These are phyloP conservation scores for Leishmania tropica DNA, from an alignment of 208 protist species.

Conservation along the genomic window DNA sequence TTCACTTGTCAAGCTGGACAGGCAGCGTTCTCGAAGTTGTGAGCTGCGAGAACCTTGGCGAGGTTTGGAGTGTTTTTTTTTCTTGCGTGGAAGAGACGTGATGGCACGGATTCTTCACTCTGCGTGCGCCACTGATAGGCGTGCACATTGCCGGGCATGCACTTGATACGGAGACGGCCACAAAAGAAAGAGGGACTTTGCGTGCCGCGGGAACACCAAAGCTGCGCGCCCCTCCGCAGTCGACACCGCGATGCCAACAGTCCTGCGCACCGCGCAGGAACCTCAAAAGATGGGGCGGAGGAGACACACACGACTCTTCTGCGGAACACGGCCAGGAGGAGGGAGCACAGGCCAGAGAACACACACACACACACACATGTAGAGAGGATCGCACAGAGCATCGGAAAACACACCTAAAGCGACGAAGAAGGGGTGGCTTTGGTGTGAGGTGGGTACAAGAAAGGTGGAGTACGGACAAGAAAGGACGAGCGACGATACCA, in stretches of 20 bases:
- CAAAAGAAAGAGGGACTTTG: background rate
- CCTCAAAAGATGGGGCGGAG: background rate
- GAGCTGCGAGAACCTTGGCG: background rate
- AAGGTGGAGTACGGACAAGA: no score
- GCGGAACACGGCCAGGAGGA: background rate
- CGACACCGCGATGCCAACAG: background rate
- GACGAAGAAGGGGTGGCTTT: no score
- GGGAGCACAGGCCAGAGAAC: background rate
- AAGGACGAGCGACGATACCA: no score
- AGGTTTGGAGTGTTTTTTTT: background rate
- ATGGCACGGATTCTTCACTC: background rate
- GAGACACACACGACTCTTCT: background rate
- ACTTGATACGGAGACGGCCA: background rate
- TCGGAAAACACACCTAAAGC: no score
- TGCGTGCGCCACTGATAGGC: background rate
- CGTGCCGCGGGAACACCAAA: background rate
- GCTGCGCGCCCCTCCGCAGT: background rate
- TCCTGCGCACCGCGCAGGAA: background rate
- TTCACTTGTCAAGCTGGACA: background rate
- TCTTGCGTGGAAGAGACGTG: background rate
- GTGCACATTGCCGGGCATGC: no score
- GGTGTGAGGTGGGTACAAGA: no score
- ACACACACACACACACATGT: conserved; percentile 1
- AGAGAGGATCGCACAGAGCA: background rate
- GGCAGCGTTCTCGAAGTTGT: background rate